Evolutionary conservation across 2,329 filamentous ascomycete species (phyloP), one percentile per base, ranked within the genome.

Genomic region (Oidium heveae): DNA sequence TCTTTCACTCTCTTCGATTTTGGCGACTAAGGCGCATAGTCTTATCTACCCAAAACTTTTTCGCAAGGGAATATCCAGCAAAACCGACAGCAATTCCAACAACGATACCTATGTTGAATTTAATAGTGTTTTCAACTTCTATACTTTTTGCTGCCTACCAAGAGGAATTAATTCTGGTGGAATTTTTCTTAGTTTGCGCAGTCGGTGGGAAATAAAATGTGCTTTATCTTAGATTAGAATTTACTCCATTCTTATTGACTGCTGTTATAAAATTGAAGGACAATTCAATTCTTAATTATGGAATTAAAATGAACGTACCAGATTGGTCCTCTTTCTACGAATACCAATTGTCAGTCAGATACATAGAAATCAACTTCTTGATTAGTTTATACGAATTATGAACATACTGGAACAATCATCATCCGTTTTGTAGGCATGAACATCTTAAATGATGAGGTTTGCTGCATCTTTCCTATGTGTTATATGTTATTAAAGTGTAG

Each of bases 141-240:
- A n/a, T 15, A 32, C 7, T 20, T 2, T 20, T 13, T 34, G 16
- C 24, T n/a, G 72, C 79, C 69, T 81, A 94, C 88, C 88, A 64
- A 98, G 82, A 66, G 91, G 91, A 63, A 88, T 79, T 77, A 98
- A 76, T 76, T 98, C 91, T 63, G 86, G 80, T 62, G 91, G 91
- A 66, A 96, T 83, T 72, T 81, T 80, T 77, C 84, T 88, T 66
- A 95, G 75, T 68, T 80, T 82, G 68, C 88, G 84, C 65, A 98
- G 75, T 68, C 89, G 86, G 75, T 96, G 91, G 61, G 89, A 94
- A 70, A 96, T 80, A 65, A 89, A 95, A 74, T 96, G 91, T 68
- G 86, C 91, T 98, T 63, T 61, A 20, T 37, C 13, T 24, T 18
- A 49, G 36, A 55, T 63, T 56, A 64, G 62, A 56, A 49, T 50